A percentile compares a stretch with the other conserved stretches of the same genome.
Conservation (phyloP, 192 early-diverging fungal genomes). For the Diversispora epigaea region DNA sequence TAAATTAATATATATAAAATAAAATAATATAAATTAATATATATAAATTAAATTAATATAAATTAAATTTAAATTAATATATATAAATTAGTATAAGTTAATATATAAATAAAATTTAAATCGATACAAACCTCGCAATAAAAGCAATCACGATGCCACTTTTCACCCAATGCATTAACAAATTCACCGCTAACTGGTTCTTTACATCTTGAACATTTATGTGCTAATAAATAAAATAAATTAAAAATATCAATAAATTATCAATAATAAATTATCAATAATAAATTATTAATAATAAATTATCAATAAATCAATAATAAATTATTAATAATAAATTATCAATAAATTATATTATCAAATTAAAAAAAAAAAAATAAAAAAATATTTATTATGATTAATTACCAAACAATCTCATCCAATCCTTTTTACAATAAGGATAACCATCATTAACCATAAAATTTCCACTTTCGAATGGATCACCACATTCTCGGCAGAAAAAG, state of each 20-base stretch:
- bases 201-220: constrained; percentile 51
- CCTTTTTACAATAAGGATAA: constrained; percentile 58
- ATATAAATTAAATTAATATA: not conserved
- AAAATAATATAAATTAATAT: not conserved
- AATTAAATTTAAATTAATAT: not conserved
- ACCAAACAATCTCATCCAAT: constrained; percentile 51
- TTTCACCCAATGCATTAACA: constrained; percentile 50
- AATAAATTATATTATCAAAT: not conserved
- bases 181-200: constrained; percentile 52
- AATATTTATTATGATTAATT: constrained; percentile 1
- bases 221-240: constrained; percentile 21
- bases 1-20: not conserved
- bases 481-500: constrained; percentile 61
- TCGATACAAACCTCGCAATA: constrained; percentile 49
- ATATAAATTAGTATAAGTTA: not conserved
- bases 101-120: not conserved
- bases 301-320: too few species aligned
- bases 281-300: too few species aligned
- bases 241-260: not conserved
- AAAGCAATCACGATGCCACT: constrained; percentile 62
- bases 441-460: constrained; percentile 57
- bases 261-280: too few species aligned
- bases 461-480: constrained; percentile 50
- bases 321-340: not conserved
- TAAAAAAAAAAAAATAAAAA: too few species aligned